These are phyloP conservation scores for Mycena sp. DNA, from an alignment of 1,284 basidiomycete species.

Conservation along the genomic window DNA sequence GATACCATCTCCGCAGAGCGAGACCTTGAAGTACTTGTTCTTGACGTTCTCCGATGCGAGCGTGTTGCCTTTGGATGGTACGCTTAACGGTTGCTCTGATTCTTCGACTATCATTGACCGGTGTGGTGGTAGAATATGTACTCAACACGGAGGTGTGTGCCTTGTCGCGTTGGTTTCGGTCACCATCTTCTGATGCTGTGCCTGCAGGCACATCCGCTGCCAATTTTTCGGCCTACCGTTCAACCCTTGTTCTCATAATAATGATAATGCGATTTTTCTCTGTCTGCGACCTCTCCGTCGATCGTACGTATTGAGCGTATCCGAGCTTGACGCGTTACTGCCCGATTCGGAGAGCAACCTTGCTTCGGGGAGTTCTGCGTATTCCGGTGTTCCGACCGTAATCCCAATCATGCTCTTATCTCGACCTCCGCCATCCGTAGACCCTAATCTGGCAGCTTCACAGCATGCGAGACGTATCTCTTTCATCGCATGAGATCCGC, in stretches of 20 bases:
- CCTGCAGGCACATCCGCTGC: slow-evolving; percentile 54
- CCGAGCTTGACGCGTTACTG: too few species aligned
- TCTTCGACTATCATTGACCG: neutral
- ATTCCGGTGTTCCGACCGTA: too few species aligned
- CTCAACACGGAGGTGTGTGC: slow-evolving; percentile 88
- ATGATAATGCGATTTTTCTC: neutral
- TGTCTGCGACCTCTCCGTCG: neutral
- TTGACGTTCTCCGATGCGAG: slow-evolving; percentile 84
- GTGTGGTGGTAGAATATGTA: slow-evolving; percentile 73
- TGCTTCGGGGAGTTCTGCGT: too few species aligned
- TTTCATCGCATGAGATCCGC: too few species aligned
- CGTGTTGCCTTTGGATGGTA: slow-evolving; percentile 78
- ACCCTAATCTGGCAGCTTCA: too few species aligned
- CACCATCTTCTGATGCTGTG: neutral
- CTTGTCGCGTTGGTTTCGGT: neutral
- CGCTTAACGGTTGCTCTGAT: slow-evolving; percentile 42
- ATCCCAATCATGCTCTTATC: too few species aligned
- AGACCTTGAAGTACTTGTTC: slow-evolving; percentile 96
- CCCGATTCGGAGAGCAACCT: too few species aligned
- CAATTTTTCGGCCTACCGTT: slow-evolving; percentile 37
- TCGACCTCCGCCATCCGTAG: too few species aligned
- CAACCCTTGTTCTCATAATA: slow-evolving; percentile 12
- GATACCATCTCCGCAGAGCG: slow-evolving; percentile 59
- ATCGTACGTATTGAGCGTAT: too few species aligned
- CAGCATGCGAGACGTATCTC: too few species aligned